Conservation (phyloP, 1,139 yeast genomes). For the Blastobotrys elegans region DNA sequence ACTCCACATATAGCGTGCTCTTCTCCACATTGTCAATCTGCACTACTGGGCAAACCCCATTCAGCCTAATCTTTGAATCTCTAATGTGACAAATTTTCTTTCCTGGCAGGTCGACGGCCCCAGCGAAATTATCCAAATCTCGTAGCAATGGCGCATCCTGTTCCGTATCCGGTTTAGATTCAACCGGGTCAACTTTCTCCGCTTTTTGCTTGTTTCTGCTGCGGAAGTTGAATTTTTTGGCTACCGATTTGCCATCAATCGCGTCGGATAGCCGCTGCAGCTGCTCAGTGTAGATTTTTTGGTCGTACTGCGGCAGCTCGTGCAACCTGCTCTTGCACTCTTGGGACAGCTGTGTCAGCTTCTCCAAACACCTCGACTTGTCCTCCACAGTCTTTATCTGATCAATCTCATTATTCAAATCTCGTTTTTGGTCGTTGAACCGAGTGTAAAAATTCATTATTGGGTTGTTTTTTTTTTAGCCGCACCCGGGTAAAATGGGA, state of each 20-base stretch:
- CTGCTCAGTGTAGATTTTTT: constrained; percentile 20
- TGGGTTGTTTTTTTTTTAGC: background rate
- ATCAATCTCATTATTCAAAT: constrained; percentile 19
- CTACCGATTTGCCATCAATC: constrained; percentile 13
- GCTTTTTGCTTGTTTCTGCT: constrained; percentile 1
- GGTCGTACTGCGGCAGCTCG: constrained; percentile 23
- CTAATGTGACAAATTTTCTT: constrained; percentile 7
- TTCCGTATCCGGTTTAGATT: background rate
- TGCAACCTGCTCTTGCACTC: constrained; percentile 19
- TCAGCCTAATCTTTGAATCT: constrained; percentile 5
- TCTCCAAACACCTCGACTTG: constrained; percentile 13
- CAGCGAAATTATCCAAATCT: background rate
- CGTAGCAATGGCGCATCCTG: background rate
- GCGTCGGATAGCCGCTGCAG: constrained; percentile 16
- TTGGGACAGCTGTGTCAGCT: constrained; percentile 16
- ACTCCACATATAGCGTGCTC: constrained; percentile 21
- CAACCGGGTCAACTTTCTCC: background rate
- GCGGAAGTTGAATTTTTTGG: constrained; percentile 18
- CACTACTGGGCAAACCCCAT: constrained; percentile 17
- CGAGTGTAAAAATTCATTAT: constrained; percentile 14
- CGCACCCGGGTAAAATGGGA: constrained; percentile 5
- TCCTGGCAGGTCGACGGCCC: background rate
- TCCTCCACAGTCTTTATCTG: constrained; percentile 13
- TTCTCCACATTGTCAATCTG: constrained; percentile 20
- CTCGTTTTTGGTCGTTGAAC: constrained; percentile 18